phyloP scores from a whole-genome alignment of 2,329 filamentous ascomycete genomes.

The Cercospora berteroae region DNA sequence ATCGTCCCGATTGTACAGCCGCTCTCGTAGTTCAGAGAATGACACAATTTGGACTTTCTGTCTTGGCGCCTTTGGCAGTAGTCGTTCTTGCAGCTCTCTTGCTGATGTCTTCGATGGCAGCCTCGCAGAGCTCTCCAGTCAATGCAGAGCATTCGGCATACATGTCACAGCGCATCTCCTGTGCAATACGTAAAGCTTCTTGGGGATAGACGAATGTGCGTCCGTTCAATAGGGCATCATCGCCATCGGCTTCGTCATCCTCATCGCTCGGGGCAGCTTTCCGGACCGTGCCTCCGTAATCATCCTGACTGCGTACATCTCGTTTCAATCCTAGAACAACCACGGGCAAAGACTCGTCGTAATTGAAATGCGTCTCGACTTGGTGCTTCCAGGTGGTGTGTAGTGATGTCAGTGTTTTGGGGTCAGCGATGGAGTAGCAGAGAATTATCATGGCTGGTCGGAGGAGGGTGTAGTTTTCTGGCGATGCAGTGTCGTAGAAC shows the following conservation, averaged over 20 bases:
- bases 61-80: slow-evolving; percentile 50
- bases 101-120: slow-evolving; percentile 62
- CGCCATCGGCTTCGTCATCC: slow-evolving; percentile 31
- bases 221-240: slow-evolving; percentile 37
- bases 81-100: slow-evolving; percentile 58
- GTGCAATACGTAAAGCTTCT: slow-evolving; percentile 51
- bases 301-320: slow-evolving; percentile 52
- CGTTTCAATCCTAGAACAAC: slow-evolving; percentile 60
- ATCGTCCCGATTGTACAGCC: neutral
- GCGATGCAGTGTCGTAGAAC: slow-evolving; percentile 57
- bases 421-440: slow-evolving; percentile 58
- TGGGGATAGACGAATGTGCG: slow-evolving; percentile 51
- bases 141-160: slow-evolving; percentile 63
- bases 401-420: slow-evolving; percentile 50
- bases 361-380: slow-evolving; percentile 54
- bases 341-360: slow-evolving; percentile 53
- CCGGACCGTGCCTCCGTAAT: slow-evolving; percentile 35
- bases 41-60: slow-evolving; percentile 24
- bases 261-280: slow-evolving; percentile 15
- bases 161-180: slow-evolving; percentile 59
- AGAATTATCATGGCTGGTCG: slow-evolving; percentile 56
- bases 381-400: slow-evolving; percentile 45
- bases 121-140: slow-evolving; percentile 56
- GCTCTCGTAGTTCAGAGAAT: slow-evolving; percentile 23
- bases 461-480: slow-evolving; percentile 57